Base-by-base conservation (phyloP, 495 filamentous ascomycete genomes). In the Penicillium daleae region DNA sequence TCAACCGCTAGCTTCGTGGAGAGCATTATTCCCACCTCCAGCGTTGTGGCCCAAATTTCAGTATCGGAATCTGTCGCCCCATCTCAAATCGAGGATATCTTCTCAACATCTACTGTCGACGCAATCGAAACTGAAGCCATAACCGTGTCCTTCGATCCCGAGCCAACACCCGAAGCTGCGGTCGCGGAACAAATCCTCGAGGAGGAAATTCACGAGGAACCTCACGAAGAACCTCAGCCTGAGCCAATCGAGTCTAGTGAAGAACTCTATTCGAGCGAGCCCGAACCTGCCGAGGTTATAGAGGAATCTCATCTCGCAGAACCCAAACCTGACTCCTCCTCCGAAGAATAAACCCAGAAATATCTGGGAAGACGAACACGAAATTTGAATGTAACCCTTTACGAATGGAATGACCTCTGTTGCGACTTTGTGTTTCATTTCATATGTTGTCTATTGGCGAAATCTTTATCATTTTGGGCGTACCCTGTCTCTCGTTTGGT, bases 331-430 rank as follows among this genome's bases (percentile, higher is more conserved):
- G 13, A 39, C 3, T 17, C 35, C 35, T 1, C 15, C 49, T 5
- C 12, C 12, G 27, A 27, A 27, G 49, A 19, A 52, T 27, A 9
- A 29, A 0, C 9, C 13, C 13, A 1, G 49, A 31, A 31, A 1
- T 8, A 17, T 31, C 40, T 12, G 22, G 40, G 32, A 46, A 7
- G 10, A 53, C 8, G 19, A 51, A 50, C 8, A 49, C 21, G 54
- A 61, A 17, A 48, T 29, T 50, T 39, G 17, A 56, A 50, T 39
- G 7, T 46, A 32, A n/a, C 29, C 17, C 50, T 59, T 68, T 52
- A 73, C 37, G 70, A 73, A 49, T 61, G 65, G 49, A 73, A 73
- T 21, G 70, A 73, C 42, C 65, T 56, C 55, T 66, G 63, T 51
- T 40, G 59, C 59, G 55, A 66, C 46, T 52, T 58, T 65, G 56